Percentiles rank a stretch among this genome's conserved stretches.
Evolutionary conservation across 257 asterid species (phyloP).

Genomic region (Nicotiana otophora): DNA sequence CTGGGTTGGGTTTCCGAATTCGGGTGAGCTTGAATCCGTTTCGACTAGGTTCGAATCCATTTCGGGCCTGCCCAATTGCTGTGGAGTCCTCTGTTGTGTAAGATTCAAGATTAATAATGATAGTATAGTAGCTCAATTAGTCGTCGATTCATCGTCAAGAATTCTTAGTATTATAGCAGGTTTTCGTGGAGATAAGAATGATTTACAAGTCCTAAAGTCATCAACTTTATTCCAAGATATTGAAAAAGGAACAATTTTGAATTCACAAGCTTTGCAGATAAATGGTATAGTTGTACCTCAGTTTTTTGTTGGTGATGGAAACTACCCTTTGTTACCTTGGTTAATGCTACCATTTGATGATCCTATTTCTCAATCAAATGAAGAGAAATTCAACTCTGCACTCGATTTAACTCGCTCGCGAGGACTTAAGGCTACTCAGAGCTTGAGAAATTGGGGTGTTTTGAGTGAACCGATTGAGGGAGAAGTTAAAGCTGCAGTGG

Average conservation of each 20-base stretch:
- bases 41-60: conserved; percentile 54
- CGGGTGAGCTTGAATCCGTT: conserved; percentile 43
- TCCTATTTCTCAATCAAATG: conserved; percentile 36
- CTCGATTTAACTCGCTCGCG: conserved; percentile 25
- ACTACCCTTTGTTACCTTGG: conserved; percentile 67
- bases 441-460: conserved; percentile 78
- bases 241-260: conserved; percentile 35
- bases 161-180: conserved; percentile 71
- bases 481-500: conserved; percentile 56
- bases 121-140: conserved; percentile 62
- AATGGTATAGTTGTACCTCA: conserved; percentile 43
- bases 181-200: conserved; percentile 44
- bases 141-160: conserved; percentile 65
- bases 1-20: conserved; percentile 75
- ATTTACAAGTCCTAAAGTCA: conserved; percentile 35
- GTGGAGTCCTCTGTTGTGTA: conserved; percentile 53
- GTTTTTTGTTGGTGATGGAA: conserved; percentile 49
- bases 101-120: conserved; percentile 37
- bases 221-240: conserved; percentile 52
- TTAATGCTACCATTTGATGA: conserved; percentile 45
- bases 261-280: conserved; percentile 17
- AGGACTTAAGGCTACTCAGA: conserved; percentile 34
- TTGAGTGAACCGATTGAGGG: conserved; percentile 35
- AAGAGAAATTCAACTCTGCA: conserved; percentile 51
- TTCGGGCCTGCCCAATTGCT: conserved; percentile 74